phyloP scores from a whole-genome alignment of 2,329 filamentous ascomycete species.

The Cercospora citrullina region DNA sequence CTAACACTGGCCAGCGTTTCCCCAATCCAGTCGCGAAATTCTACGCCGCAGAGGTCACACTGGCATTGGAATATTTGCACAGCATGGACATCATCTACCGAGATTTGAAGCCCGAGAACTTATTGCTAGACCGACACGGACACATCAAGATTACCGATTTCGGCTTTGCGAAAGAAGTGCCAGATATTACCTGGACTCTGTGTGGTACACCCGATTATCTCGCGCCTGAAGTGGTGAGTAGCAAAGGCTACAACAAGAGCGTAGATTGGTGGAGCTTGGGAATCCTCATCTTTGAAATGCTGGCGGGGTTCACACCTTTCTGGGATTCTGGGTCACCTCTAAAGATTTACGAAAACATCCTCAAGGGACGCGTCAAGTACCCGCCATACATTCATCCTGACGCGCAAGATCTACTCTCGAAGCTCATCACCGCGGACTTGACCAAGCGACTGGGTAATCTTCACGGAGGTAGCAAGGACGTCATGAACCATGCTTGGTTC shows the following conservation, averaged over 20 bases:
- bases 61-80: conserved; percentile 94
- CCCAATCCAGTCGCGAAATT: conserved; percentile 99
- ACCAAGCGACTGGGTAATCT: conserved; percentile 94
- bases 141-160: conserved; percentile 94
- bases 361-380: conserved; percentile 94
- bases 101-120: conserved; percentile 93
- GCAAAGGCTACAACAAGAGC: conserved; percentile 99
- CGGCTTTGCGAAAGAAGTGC: conserved; percentile 96
- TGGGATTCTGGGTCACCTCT: conserved; percentile 98
- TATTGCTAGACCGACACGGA: conserved; percentile 81
- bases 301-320: conserved; percentile 97
- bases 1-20: conserved; percentile 69
- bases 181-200: conserved; percentile 98
- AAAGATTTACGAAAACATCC: conserved; percentile 99
- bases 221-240: conserved; percentile 96
- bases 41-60: conserved; percentile 94
- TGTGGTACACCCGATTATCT: conserved; percentile 98
- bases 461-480: conserved; percentile 84
- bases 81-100: conserved; percentile 95
- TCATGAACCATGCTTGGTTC: conserved; percentile 96
- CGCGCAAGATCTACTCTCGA: conserved; percentile 86
- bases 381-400: conserved; percentile 93
- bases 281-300: conserved; percentile 98
- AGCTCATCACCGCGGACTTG: conserved; percentile 89
- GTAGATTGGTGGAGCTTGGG: conserved; percentile 99